A percentile compares a stretch with the other conserved stretches of the same genome.
These are phyloP conservation scores for Gypsophila paniculata DNA, from an alignment of 179 eudicot species.

Conservation along the genomic window DNA sequence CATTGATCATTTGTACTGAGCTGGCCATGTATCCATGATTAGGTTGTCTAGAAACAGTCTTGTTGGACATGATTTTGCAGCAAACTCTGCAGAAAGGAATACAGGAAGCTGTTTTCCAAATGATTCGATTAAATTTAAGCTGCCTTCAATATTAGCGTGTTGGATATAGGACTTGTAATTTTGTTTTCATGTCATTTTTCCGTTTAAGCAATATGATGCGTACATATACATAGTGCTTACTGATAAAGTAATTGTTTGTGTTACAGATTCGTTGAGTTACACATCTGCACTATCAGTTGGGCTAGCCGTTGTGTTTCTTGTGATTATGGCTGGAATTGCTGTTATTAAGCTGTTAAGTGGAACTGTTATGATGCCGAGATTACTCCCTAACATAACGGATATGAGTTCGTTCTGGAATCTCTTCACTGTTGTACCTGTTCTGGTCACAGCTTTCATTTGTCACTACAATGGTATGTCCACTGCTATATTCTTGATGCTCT, in stretches of 20 bases:
- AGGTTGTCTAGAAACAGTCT: too few relatives aligned
- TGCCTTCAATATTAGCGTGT: too few relatives aligned
- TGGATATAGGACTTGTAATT: too few relatives aligned
- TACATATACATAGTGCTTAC: constrained; percentile 4
- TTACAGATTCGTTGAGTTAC: constrained; percentile 61
- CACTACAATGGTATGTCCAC: constrained; percentile 58
- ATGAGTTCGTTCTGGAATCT: constrained; percentile 53
- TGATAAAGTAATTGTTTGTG: constrained; percentile 11
- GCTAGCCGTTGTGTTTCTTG: constrained; percentile 57
- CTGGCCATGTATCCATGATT: too few relatives aligned
- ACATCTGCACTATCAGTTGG: constrained; percentile 60
- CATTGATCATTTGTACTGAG: neutral
- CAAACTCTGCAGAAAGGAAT: too few relatives aligned
- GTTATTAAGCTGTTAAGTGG: constrained; percentile 42
- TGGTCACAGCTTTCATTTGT: constrained; percentile 63
- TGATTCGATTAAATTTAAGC: too few relatives aligned
- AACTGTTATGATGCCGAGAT: constrained; percentile 45
- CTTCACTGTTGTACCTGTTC: constrained; percentile 65
- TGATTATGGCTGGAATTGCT: constrained; percentile 50
- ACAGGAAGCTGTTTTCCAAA: too few relatives aligned
- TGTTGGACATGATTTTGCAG: too few relatives aligned
- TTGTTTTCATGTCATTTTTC: too few relatives aligned
- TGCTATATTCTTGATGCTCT: constrained; percentile 4
- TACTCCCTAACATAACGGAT: constrained; percentile 53
- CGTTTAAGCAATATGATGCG: neutral